These are phyloP conservation scores for Delphinella strobiligena DNA, from an alignment of 2,329 filamentous ascomycete species.

Conservation along the genomic window DNA sequence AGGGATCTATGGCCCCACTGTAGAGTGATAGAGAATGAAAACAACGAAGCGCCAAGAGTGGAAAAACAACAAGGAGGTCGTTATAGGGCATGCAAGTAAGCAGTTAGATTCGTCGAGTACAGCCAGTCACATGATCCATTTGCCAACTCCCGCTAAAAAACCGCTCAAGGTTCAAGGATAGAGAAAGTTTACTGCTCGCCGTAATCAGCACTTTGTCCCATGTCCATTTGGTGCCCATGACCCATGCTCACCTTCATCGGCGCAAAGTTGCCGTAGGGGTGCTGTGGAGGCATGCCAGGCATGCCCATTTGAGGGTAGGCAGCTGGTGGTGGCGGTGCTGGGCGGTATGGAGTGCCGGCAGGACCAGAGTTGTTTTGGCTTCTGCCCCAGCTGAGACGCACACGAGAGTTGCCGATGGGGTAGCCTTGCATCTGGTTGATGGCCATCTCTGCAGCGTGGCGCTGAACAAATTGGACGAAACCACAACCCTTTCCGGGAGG, in stretches of 20 bases:
- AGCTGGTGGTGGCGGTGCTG: constrained; percentile 63
- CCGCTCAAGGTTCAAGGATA: constrained; percentile 26
- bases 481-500: constrained; percentile 97
- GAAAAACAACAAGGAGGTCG: constrained; percentile 9
- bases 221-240: background rate
- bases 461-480: constrained; percentile 98
- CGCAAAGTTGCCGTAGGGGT: constrained; percentile 53
- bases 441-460: constrained; percentile 97
- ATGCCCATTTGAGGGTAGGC: constrained; percentile 57
- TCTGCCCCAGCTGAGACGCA: constrained; percentile 93
- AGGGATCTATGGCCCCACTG: too few species aligned
- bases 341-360: constrained; percentile 91
- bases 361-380: constrained; percentile 98
- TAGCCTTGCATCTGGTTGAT: constrained; percentile 99
- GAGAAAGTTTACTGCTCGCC: constrained; percentile 20
- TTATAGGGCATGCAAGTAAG: constrained; percentile 11
- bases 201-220: constrained; percentile 1
- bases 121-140: constrained; percentile 14
- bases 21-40: constrained; percentile 1
- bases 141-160: constrained; percentile 30
- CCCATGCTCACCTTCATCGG: constrained; percentile 49
- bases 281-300: constrained; percentile 51
- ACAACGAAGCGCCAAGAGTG: background rate
- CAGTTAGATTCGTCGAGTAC: constrained; percentile 12
- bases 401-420: constrained; percentile 95